Percentiles rank a stretch among this genome's conserved stretches.
Conservation (phyloP, 2,329 filamentous ascomycete species). For the Ophiocordyceps camponoti-rufipedis region DNA sequence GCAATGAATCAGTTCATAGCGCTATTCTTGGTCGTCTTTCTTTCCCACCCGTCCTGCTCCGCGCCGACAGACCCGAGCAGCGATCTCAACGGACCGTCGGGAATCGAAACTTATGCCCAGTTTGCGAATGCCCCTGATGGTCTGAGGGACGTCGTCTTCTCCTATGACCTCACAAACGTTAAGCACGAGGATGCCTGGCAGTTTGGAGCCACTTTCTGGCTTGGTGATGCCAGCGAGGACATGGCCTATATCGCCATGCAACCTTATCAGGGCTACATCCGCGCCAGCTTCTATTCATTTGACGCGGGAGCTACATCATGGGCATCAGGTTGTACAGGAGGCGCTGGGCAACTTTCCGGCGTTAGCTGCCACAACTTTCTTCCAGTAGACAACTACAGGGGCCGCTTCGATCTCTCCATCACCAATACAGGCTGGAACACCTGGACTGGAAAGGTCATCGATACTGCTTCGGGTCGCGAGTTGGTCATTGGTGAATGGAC, state of each 20-base stretch:
- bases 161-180: neutral
- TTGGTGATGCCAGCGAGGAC: neutral
- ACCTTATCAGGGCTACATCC: neutral
- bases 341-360: neutral
- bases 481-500: neutral
- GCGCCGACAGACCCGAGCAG: neutral
- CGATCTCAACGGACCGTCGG: neutral
- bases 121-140: neutral
- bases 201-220: neutral
- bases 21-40: neutral
- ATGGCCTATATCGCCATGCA: neutral
- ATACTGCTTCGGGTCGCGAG: neutral
- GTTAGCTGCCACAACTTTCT: neutral
- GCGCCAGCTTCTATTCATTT: neutral
- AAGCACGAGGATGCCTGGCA: neutral
- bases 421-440: neutral
- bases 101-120: neutral
- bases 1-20: neutral
- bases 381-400: neutral
- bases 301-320: neutral
- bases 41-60: neutral
- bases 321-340: neutral
- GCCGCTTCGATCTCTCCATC: neutral
- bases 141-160: neutral
- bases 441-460: neutral